Evolutionary conservation across 2,329 filamentous ascomycete species (phyloP).

Genomic region (Orbilia brochopaga): DNA sequence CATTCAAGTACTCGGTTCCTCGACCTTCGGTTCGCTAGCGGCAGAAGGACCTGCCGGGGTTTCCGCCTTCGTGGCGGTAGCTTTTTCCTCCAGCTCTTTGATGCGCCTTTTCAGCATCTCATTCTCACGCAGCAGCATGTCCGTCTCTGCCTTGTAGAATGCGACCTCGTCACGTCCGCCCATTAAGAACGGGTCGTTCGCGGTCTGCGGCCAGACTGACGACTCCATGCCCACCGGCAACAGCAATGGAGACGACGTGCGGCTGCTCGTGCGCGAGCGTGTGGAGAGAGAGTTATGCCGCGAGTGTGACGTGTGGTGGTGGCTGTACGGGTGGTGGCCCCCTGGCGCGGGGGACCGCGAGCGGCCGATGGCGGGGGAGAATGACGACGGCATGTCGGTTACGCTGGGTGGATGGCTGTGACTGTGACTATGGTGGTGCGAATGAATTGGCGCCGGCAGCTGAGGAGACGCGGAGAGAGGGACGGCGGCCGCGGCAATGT

Average conservation of each 20-base stretch:
- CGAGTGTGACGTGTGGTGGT: slow-evolving; percentile 54
- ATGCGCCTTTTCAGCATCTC: slow-evolving; percentile 78
- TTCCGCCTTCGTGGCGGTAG: slow-evolving; percentile 3
- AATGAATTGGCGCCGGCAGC: slow-evolving; percentile 59
- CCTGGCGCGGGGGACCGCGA: slow-evolving; percentile 61
- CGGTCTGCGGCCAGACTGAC: slow-evolving; percentile 64
- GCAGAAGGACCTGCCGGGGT: too few species aligned
- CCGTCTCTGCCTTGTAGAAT: slow-evolving; percentile 82
- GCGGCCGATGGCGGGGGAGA: slow-evolving; percentile 60
- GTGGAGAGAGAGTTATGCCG: slow-evolving; percentile 65
- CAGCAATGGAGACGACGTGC: slow-evolving; percentile 66
- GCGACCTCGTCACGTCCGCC: slow-evolving; percentile 72
- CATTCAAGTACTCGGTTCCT: too few species aligned
- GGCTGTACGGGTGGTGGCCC: slow-evolving; percentile 48
- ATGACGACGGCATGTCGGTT: slow-evolving; percentile 56
- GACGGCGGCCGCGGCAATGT: slow-evolving; percentile 58
- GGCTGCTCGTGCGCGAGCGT: slow-evolving; percentile 62
- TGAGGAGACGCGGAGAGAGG: slow-evolving; percentile 58
- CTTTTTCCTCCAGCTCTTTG: slow-evolving; percentile 54
- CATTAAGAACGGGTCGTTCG: slow-evolving; percentile 48
- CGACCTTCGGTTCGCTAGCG: too few species aligned
- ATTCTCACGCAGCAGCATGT: slow-evolving; percentile 77
- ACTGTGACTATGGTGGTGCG: slow-evolving; percentile 54
- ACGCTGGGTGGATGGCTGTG: slow-evolving; percentile 41
- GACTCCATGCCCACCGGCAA: slow-evolving; percentile 66